These are phyloP conservation scores for Adansonia madagascariensis DNA, from an alignment of 441 rosid genomes.

Conservation along the genomic window DNA sequence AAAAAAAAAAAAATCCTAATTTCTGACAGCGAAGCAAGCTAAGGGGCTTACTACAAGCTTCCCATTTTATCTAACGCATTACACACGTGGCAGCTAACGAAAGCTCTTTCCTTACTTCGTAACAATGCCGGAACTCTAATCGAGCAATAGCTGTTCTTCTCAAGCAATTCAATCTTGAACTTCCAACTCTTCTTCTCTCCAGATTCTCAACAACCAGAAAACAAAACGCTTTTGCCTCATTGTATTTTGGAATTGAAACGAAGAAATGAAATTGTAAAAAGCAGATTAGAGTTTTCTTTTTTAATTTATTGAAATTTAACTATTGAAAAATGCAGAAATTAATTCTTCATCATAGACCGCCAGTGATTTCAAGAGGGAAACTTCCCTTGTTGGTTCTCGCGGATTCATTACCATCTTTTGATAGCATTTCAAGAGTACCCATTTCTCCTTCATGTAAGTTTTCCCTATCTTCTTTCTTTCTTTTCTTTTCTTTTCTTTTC, in stretches of 20 bases:
- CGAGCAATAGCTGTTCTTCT: neutral
- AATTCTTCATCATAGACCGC: constrained; percentile 40
- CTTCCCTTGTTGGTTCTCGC: constrained; percentile 52
- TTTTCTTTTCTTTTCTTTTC: neutral
- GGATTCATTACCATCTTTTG: constrained; percentile 56
- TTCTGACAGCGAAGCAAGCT: neutral
- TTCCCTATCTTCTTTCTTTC: neutral
- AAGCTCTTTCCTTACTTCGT: neutral
- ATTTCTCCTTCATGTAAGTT: constrained; percentile 41
- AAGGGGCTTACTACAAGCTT: neutral
- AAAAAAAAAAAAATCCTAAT: neutral
- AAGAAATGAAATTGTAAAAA: constrained; percentile 30
- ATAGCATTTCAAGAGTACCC: constrained; percentile 39
- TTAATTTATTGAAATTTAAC: neutral
- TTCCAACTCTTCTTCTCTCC: neutral
- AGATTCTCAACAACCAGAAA: neutral
- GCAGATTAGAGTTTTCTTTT: neutral
- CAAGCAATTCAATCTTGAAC: neutral
- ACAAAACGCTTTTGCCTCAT: neutral
- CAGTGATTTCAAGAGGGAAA: constrained; percentile 48
- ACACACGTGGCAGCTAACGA: constrained; percentile 40
- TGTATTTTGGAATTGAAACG: neutral
- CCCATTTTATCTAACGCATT: constrained; percentile 31
- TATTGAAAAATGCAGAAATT: constrained; percentile 49
- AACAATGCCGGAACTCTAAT: neutral